These are phyloP conservation scores for Patellifolia procumbens DNA, from an alignment of 179 eudicot genomes.

Conservation along the genomic window DNA sequence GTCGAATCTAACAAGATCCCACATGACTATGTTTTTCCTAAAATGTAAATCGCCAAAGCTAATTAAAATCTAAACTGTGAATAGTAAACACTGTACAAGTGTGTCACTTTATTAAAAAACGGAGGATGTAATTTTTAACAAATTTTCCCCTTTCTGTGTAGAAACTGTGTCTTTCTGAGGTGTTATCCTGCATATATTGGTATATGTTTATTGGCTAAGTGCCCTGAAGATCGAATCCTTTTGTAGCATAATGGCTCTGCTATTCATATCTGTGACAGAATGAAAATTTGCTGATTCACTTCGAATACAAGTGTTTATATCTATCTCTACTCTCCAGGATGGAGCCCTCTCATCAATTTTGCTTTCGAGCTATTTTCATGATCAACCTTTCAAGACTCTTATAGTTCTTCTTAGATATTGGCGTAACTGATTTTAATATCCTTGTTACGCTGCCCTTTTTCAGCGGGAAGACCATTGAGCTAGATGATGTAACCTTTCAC, in stretches of 20 bases:
- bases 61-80: no score
- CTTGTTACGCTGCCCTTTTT: constrained; percentile 24
- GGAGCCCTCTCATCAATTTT: neutral
- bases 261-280: neutral
- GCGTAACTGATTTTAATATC: constrained; percentile 2
- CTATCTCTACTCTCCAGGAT: neutral
- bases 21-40: no score
- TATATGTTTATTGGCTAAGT: neutral
- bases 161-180: neutral
- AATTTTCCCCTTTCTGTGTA: neutral
- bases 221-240: neutral
- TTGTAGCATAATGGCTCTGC: neutral
- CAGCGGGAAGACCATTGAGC: constrained; percentile 96
- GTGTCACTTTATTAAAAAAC: no score
- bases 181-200: neutral
- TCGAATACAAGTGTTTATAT: neutral
- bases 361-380: constrained; percentile 4
- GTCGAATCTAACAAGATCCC: no score
- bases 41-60: no score
- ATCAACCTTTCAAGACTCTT: neutral
- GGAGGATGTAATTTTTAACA: neutral
- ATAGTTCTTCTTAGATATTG: neutral
- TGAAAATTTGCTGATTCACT: neutral
- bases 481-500: constrained; percentile 98
- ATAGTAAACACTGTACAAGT: no score